Conservation (phyloP, 2,329 filamentous ascomycete species). For the Monosporascus sp. region DNA sequence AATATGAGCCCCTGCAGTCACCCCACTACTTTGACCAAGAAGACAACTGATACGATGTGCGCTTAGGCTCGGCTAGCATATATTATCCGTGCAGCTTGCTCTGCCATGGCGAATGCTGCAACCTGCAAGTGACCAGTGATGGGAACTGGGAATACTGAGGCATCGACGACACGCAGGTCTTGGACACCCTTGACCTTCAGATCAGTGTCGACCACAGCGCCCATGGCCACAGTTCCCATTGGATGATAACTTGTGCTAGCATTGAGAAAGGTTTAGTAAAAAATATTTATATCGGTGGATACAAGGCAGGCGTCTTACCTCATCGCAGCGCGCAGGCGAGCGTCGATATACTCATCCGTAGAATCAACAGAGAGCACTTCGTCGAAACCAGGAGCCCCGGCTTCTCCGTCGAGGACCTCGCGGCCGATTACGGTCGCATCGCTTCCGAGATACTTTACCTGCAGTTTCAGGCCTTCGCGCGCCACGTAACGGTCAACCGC, state of each 20-base stretch:
- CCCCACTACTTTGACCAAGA: too few species aligned
- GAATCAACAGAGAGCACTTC: constrained; percentile 3
- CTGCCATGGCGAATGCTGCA: constrained; percentile 48
- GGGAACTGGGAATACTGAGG: constrained; percentile 27
- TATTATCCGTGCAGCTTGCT: constrained; percentile 53
- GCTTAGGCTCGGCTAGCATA: neutral
- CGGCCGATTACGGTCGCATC: constrained; percentile 11
- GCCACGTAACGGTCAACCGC: constrained; percentile 24
- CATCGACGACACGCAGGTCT: constrained; percentile 32
- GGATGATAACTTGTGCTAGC: constrained; percentile 22
- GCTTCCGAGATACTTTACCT: constrained; percentile 17
- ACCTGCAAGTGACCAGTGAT: constrained; percentile 43
- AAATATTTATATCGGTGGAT: too few species aligned
- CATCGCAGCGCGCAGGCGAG: constrained; percentile 5
- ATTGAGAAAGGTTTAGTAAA: too few species aligned
- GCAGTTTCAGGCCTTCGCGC: constrained; percentile 20
- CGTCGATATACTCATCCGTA: constrained; percentile 11
- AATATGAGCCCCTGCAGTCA: too few species aligned
- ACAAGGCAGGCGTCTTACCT: constrained; percentile 1
- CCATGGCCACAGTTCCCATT: constrained; percentile 25
- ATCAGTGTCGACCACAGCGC: constrained; percentile 28
- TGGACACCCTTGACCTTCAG: constrained; percentile 31
- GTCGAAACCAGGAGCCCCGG: constrained; percentile 12
- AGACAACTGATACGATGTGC: too few species aligned
- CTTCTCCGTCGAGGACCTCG: constrained; percentile 23